Evolutionary conservation across 2,329 filamentous ascomycete species (phyloP), one percentile per base, ranked within the genome.

Genomic region (Ploettnerulaceae sp.): DNA sequence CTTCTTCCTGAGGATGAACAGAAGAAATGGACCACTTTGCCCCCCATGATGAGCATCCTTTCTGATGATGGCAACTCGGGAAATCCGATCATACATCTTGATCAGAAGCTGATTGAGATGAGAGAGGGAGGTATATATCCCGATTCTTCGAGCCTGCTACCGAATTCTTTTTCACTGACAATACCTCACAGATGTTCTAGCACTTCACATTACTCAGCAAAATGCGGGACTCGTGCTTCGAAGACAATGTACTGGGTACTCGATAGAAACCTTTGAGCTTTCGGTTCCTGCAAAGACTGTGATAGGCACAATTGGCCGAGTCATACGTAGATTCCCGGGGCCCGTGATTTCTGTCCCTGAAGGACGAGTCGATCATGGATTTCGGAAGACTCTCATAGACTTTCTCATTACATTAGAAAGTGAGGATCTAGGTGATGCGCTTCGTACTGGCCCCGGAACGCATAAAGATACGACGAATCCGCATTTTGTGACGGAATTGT

Each of bases 401-500:
- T 52, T 48, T 8, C 35, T 57, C 7, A 50, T 53, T 7, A 32
- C 47, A 8, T 48, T 59, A 26, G 53, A 61, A 20, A n/a, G 33
- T 3, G 39, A 57, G 7, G 4, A 51, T 72, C 53, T 57, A 1
- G 75, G 81, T 1, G 76, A 81, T 47, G 59, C 59, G 0, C 66
- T 55, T 12, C 20, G 21, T 17, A 21, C 33, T 7, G 21, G 18
- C 8, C 11, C 11, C 2, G 24, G 33, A 21, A 14, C 21, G 48
- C 59, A 58, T 0, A 67, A 75, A 3, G 74, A 82, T 14, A 74
- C 74, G 0, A 62, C 58, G 0, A 44, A 75, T 44, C 78, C 77
- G 0, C 65, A 59, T 2, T 63, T 79, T 9, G 67, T 82, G 0
- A 79, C 74, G 0, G 71, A 79, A 31, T 66, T n/a, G n/a, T n/a